Evolutionary conservation across 2,329 filamentous ascomycete species (phyloP), one percentile per base, ranked within the genome.

Genomic region (Fusarium sp.): DNA sequence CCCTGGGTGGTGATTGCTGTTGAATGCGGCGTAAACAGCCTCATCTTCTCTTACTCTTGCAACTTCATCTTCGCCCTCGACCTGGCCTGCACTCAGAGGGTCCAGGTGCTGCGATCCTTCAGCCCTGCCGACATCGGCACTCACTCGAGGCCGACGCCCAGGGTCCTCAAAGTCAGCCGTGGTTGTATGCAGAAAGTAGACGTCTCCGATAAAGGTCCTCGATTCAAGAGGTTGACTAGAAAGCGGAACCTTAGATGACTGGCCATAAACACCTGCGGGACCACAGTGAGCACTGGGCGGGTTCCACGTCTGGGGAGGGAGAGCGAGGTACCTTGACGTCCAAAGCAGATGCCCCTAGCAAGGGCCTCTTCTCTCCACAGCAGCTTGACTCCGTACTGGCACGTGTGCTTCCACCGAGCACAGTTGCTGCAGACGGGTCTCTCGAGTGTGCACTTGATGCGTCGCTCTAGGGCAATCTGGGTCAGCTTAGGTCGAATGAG

Each of bases 351-450:
- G 9, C 65, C 47, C 50, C 59, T 63, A n/a, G 65, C 65, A 27
- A 67, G 47, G 37, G 65, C 65, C 58, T 66, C 65, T 40, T 66
- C 65, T 57, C 65, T 66, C 65, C 65, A 66, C 65, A 63, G 6
- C 10, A 66, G 37, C 65, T 66, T 66, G 11, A 66, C 14, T 25
- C 65, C 65, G 7, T 66, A 66, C 47, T 63, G 45, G 58, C 65
- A 66, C n/a, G 14, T 22, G 32, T 66, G 65, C 27, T 57, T 33
- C 27, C 32, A 43, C 6, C 65, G 58, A 30, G 47, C 58, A 33
- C 65, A 66, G 35, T 63, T 66, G 50, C 58, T 50, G 33, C 65
- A 66, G 58, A 57, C 38, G n/a, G 65, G 65, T 22, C 45, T 63
- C 47, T 66, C 65, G 9, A 63, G 35, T 22, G 35, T 63, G 32